Evolutionary conservation across 2,329 filamentous ascomycete species (phyloP), one percentile per base, ranked within the genome.

Genomic region (Rhinocladiella similis): DNA sequence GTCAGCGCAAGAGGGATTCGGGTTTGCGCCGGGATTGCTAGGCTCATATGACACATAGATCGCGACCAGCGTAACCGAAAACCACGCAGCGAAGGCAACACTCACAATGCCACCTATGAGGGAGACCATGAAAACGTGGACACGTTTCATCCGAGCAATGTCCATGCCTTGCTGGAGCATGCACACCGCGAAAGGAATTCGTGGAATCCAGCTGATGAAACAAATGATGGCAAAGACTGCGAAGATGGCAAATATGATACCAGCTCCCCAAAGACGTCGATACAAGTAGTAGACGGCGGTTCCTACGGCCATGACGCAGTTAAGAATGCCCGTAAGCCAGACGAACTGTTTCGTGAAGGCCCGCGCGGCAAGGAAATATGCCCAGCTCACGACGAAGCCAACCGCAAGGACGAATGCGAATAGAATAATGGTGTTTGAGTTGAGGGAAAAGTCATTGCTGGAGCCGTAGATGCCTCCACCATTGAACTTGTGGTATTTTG

Each of bases 111-210:
- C 92, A 13, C 92, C 92, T 14, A 96, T 72, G n/a, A 91, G 78
- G 60, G 89, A 94, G 45, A 96, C 89, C 1, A 92, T 70, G 69
- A 93, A 96, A 56, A 96, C 89, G 68, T 97, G 91, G 1, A 92
- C 91, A 65, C 88, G 89, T 25, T 80, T 83, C 61, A 65, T 62
- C 68, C 91, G 91, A 39, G 91, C 88, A 0, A 97, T 87, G 65
- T 96, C 89, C 66, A 96, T 91, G 19, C 86, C 82, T 0, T 90
- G 93, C 72, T 88, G 87, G 47, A 97, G 82, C 90, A 97, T 95
- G 59, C 97, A 77, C 0, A 90, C 90, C 7, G 88, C 91, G 72
- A 96, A 97, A 0, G 91, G 93, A 57, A 97, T 97, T 50, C 92
- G 83, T 16, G 84, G 87, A 53, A 93, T 93, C 92, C 93, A 97